These are phyloP conservation scores for Byssothecium circinans DNA, from an alignment of 2,329 filamentous ascomycete genomes.

Conservation along the genomic window DNA sequence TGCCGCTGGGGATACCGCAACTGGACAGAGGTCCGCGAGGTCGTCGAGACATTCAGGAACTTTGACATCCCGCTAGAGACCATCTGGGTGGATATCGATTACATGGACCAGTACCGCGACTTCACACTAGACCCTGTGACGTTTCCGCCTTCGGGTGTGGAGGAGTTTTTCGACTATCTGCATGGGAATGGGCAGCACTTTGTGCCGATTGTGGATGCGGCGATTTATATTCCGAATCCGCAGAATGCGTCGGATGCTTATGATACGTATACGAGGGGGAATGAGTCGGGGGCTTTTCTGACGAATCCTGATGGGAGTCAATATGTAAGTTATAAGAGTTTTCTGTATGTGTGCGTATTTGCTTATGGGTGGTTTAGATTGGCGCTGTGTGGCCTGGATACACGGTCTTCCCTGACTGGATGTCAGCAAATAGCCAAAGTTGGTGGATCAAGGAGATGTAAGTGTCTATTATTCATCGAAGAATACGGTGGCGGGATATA, in stretches of 20 bases:
- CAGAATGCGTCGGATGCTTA: slow-evolving; percentile 65
- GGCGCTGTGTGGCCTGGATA: slow-evolving; percentile 61
- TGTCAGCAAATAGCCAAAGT: slow-evolving; percentile 60
- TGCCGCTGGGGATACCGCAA: slow-evolving; percentile 81
- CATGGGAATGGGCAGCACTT: slow-evolving; percentile 60
- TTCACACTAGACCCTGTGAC: slow-evolving; percentile 59
- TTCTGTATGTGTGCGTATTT: background rate
- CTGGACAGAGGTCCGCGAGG: slow-evolving; percentile 66
- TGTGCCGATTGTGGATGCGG: slow-evolving; percentile 62
- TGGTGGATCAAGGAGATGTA: slow-evolving; percentile 62
- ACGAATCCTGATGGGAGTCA: slow-evolving; percentile 57
- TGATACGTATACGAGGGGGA: slow-evolving; percentile 54
- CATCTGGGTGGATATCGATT: slow-evolving; percentile 52
- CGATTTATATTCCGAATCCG: slow-evolving; percentile 73
- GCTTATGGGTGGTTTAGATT: slow-evolving; percentile 32
- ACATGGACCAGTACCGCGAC: slow-evolving; percentile 53
- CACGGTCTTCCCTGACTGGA: slow-evolving; percentile 64
- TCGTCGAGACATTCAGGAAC: slow-evolving; percentile 55
- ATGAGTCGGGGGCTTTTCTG: slow-evolving; percentile 53
- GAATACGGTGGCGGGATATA: background rate
- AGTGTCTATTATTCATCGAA: slow-evolving; percentile 4
- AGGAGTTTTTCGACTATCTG: slow-evolving; percentile 55
- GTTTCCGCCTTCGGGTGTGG: slow-evolving; percentile 54
- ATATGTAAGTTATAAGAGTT: slow-evolving; percentile 37
- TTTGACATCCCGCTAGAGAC: slow-evolving; percentile 59